Evolutionary conservation across 1,284 basidiomycete genomes (phyloP), one percentile per base, ranked within the genome.

Genomic region (Tilletia setariae): DNA sequence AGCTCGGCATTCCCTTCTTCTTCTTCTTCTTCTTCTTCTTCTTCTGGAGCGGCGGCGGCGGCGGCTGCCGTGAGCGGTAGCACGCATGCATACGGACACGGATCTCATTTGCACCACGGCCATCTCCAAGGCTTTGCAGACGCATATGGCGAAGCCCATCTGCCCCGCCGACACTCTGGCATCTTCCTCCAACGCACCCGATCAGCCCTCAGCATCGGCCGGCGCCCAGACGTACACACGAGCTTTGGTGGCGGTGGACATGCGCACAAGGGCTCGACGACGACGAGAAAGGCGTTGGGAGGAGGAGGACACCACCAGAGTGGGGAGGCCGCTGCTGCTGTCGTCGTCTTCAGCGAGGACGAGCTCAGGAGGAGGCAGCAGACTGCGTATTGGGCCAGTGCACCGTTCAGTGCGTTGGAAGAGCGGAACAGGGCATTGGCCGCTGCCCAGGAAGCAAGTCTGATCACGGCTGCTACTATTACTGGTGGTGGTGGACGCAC

Each of bases 191-290:
- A 76, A 15, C 70, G 78, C 0, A 76, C 76, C 1, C 67, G 76
- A 16, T 78, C 76, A 21, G 75, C 76, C 40, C 64, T 79, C 44
- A 76, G 71, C 74, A 76, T 66, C 40, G 23, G 76, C 68, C n/a
- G 75, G 71, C 23, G 78, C 74, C 19, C 65, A 75, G 65, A 75
- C 72, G 6, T 75, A 75, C n/a, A 76, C 76, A n/a, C 72, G 76
- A 30, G 75, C 72, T 51, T 61, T 35, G 56, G 56, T 9, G 66
- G 73, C 2, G 76, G 75, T 9, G 43, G 73, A 16, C 71, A 75
- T 68, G 68, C 71, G 63, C 73, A 53, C 28, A 13, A 40, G 21
- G 11, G 51, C 23, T 21, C 51, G 23, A 23, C 23, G 21, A 53
- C 51, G 23, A 23, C 23, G 21, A 53, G 51, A 28, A 53, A 53